Evolutionary conservation across 805 yeast species (phyloP).

Genomic region (Suhomyces canberraensis): DNA sequence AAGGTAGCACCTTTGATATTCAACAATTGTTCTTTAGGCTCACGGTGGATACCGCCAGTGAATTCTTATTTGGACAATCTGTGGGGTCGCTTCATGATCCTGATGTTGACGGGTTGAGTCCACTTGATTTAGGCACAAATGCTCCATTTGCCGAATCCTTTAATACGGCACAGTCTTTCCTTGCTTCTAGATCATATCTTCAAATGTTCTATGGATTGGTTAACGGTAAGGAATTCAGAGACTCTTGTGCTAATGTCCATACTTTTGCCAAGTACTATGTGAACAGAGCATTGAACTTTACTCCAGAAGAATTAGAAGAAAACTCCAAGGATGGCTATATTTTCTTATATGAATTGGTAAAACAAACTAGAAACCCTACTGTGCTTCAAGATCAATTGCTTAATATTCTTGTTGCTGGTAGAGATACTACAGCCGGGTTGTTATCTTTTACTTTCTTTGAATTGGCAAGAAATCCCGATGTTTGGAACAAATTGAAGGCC

Average conservation of each 20-base stretch:
- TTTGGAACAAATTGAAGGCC: conserved; percentile 17
- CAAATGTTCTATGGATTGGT: conserved; percentile 19
- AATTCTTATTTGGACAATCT: conserved; percentile 41
- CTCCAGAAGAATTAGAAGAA: conserved; percentile 15
- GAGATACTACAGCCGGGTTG: conserved; percentile 29
- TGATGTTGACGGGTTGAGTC: conserved; percentile 6
- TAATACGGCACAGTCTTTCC: conserved; percentile 29
- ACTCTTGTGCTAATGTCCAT: conserved; percentile 29
- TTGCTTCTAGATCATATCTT: conserved; percentile 33
- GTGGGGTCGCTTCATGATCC: conserved; percentile 27
- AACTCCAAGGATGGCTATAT: conserved; percentile 18
- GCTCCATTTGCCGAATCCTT: conserved; percentile 34
- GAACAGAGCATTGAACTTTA: conserved; percentile 11
- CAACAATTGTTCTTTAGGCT: conserved; percentile 33
- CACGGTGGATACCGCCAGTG: conserved; percentile 41
- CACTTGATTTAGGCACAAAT: conserved; percentile 18
- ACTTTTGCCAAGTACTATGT: conserved; percentile 21
- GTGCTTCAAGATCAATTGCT: conserved; percentile 25
- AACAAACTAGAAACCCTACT: conserved; percentile 22
- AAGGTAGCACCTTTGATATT: conserved; percentile 28
- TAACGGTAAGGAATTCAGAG: conserved; percentile 25
- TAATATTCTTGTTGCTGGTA: conserved; percentile 28
- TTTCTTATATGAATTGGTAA: conserved; percentile 27
- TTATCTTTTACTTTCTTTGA: conserved; percentile 23
- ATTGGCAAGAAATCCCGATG: conserved; percentile 21